phyloP scores from a whole-genome alignment of 2,329 filamentous ascomycete genomes.

The Aureobasidium sp. region DNA sequence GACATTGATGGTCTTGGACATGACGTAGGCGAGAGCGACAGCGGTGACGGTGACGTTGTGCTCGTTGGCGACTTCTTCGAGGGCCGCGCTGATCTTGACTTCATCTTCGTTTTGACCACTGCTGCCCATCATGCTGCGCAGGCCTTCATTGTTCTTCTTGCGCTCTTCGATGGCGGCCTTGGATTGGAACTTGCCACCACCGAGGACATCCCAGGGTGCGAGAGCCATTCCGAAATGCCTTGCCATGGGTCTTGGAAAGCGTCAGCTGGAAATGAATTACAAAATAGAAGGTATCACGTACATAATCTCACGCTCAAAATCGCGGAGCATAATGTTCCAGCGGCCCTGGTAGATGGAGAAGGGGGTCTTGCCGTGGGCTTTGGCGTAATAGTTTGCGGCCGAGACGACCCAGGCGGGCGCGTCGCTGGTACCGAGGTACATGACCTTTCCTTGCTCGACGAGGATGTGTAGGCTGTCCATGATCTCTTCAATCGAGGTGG shows the following conservation, averaged over 20 bases:
- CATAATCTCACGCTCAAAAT: constrained; percentile 34
- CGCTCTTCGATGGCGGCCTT: constrained; percentile 23
- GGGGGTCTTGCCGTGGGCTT: constrained; percentile 30
- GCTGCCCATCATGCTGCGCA: constrained; percentile 25
- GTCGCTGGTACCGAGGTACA: constrained; percentile 33
- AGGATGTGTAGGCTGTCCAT: constrained; percentile 33
- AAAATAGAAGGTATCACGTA: too few species aligned
- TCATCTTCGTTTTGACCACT: constrained; percentile 41
- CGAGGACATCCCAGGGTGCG: constrained; percentile 41
- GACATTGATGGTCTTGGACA: constrained; percentile 47
- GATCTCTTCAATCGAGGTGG: constrained; percentile 30
- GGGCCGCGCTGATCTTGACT: constrained; percentile 44
- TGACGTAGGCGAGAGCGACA: constrained; percentile 41
- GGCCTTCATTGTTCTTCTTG: constrained; percentile 24
- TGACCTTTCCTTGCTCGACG: constrained; percentile 27
- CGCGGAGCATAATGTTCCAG: constrained; percentile 30
- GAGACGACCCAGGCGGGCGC: constrained; percentile 32
- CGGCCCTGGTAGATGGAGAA: constrained; percentile 35
- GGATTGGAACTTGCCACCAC: constrained; percentile 44
- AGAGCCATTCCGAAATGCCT: constrained; percentile 34
- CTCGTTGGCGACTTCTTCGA: constrained; percentile 52
- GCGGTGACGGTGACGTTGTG: constrained; percentile 52
- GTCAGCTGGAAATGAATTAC: too few species aligned
- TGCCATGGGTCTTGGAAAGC: too few species aligned
- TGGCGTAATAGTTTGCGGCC: constrained; percentile 28